Evolutionary conservation across 306 rosid genomes (phyloP), one percentile per base, ranked within the genome.

Genomic region (Begonia peltatifolia): DNA sequence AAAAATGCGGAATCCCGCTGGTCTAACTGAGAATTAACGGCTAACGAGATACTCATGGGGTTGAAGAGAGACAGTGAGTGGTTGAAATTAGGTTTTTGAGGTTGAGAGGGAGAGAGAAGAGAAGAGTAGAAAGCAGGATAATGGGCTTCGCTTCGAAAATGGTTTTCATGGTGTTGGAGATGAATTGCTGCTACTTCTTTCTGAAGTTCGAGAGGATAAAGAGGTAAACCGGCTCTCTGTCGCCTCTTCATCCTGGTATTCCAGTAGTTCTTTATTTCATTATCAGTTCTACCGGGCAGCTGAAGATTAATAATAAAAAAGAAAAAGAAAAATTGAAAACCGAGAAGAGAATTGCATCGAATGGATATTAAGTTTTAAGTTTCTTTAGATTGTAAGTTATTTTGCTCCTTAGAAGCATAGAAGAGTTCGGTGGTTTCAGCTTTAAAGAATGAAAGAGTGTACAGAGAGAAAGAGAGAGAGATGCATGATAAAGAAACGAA

Each of bases 221-320:
- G 30, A 4, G 97, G 87, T 20, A 82, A 73, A 2, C 97, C 90
- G 22, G 78, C 78, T 74, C 90, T 71, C 52, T 71, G 84, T 11
- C 83, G 76, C 58, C 84, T 68, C 63, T 89, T 89, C 79, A 76
- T 66, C 52, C 97, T 71, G 0, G 95, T 82, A 44, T 89, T 89
- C 97, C 97, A 89, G 52, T 71, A 89, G 48, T 89, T 89, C 59
- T 89, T 89, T 14, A 89, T 89, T 60, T 89, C 97, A 23, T 89
- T 89, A 59, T 89, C 97, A 0, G 97, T 85, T 52, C 97, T 55
- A 0, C 97, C 97, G 0, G 94, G 87, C 60, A 89, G 73, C 97
- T 89, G 76, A 58, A 46, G 58, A 14, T 67, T 12, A 68, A 54
- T 42, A 35, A 54, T 15, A 30, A 11, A 55, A 30, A 30, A 5